Evolutionary conservation across 2,329 filamentous ascomycete species (phyloP).

Genomic region (Paraconiothyrium brasiliense): DNA sequence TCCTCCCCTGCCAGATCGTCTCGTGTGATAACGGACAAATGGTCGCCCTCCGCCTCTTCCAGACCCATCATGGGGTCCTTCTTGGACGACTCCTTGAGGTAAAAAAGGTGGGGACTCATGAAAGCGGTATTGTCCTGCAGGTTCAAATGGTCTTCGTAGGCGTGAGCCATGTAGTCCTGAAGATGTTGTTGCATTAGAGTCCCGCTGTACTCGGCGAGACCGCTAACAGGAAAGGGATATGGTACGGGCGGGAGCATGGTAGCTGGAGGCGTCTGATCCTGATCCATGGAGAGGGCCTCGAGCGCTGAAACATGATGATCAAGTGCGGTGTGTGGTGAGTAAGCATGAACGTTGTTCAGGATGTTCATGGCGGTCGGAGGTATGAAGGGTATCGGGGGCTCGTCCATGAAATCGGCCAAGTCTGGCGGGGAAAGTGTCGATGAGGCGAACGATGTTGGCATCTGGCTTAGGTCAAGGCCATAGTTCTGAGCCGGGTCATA

Average conservation of each 20-base stretch:
- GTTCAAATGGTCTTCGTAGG: slow-evolving; percentile 40
- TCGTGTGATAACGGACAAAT: slow-evolving; percentile 31
- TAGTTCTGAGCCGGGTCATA: not conserved
- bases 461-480: not conserved
- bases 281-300: slow-evolving; percentile 25
- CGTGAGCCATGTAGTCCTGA: slow-evolving; percentile 33
- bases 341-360: not conserved
- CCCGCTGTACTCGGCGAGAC: not conserved
- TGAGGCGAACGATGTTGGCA: not conserved
- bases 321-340: slow-evolving; percentile 15
- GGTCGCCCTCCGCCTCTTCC: slow-evolving; percentile 6
- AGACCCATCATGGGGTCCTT: not conserved
- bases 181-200: slow-evolving; percentile 29
- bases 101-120: slow-evolving; percentile 24
- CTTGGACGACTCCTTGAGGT: not conserved
- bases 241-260: slow-evolving; percentile 1
- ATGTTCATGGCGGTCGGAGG: not conserved
- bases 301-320: slow-evolving; percentile 23
- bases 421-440: not conserved
- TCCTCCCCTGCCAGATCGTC: slow-evolving; percentile 46
- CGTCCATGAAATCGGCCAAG: slow-evolving; percentile 1
- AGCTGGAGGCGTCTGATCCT: slow-evolving; percentile 6
- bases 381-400: not conserved
- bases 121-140: slow-evolving; percentile 43
- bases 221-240: slow-evolving; percentile 4